Conservation (phyloP, 208 protist species). For the Wallacemonas collosoma region DNA sequence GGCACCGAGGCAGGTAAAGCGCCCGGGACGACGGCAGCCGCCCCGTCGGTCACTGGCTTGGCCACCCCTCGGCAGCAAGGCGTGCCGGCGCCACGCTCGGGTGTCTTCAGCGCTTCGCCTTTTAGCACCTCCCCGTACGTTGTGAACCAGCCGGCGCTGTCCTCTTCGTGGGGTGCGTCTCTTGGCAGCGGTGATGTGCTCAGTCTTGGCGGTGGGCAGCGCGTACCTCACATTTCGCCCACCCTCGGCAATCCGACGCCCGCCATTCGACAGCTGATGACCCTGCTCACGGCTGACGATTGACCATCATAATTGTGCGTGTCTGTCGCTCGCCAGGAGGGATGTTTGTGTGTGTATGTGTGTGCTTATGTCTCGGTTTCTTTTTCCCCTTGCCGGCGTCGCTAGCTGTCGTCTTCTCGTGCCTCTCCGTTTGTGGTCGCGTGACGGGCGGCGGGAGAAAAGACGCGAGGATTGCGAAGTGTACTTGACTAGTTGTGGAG, state of each 20-base stretch:
- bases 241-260: not conserved
- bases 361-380: too few relatives aligned
- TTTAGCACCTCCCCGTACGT: slow-evolving; percentile 17
- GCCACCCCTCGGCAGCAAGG: slow-evolving; percentile 1
- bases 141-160: not conserved
- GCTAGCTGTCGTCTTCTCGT: too few relatives aligned
- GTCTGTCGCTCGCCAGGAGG: too few relatives aligned
- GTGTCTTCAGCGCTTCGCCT: slow-evolving; percentile 2
- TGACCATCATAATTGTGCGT: not conserved
- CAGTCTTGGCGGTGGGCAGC: not conserved
- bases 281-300: slow-evolving; percentile 35
- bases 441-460: too few relatives aligned
- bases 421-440: too few relatives aligned
- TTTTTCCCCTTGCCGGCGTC: too few relatives aligned
- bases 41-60: not conserved
- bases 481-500: too few relatives aligned
- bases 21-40: not conserved
- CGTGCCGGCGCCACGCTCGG: slow-evolving; percentile 1
- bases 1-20: not conserved
- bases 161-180: not conserved
- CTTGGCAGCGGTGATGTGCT: not conserved
- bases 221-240: not conserved
- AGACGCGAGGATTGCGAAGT: too few relatives aligned
- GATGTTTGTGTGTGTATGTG: too few relatives aligned
- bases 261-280: slow-evolving; percentile 40